These are phyloP conservation scores for Neocucurbitaria cava DNA, from an alignment of 2,329 filamentous ascomycete species.

Conservation along the genomic window DNA sequence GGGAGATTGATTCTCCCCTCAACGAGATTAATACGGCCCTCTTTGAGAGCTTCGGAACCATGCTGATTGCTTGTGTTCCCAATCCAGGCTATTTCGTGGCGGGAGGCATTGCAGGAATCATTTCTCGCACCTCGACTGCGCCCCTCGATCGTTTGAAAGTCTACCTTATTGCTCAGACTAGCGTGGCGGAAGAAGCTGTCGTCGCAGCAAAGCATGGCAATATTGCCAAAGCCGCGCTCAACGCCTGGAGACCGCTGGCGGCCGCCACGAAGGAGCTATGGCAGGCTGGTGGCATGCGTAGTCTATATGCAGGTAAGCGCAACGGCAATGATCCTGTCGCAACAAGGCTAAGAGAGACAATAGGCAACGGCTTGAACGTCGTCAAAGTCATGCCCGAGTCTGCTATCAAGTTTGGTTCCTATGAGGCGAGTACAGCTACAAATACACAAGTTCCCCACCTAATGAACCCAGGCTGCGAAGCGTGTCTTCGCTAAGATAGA, in stretches of 20 bases:
- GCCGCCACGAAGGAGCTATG: slow-evolving; percentile 81
- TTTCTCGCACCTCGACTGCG: slow-evolving; percentile 93
- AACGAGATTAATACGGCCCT: slow-evolving; percentile 35
- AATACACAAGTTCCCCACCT: slow-evolving; percentile 7
- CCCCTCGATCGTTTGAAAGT: slow-evolving; percentile 97
- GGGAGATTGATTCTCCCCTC: slow-evolving; percentile 32
- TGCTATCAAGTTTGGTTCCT: slow-evolving; percentile 97
- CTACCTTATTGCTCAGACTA: slow-evolving; percentile 92
- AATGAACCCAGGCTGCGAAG: slow-evolving; percentile 72
- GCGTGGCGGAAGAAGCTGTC: slow-evolving; percentile 64
- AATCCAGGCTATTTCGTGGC: slow-evolving; percentile 98
- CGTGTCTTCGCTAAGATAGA: slow-evolving; percentile 83
- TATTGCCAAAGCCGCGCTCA: slow-evolving; percentile 68
- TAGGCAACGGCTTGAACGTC: slow-evolving; percentile 95
- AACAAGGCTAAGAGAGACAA: slow-evolving; percentile 17
- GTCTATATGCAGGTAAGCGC: slow-evolving; percentile 85
- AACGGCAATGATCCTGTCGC: background rate
- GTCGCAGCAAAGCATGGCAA: slow-evolving; percentile 74
- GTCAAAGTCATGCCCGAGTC: slow-evolving; percentile 99
- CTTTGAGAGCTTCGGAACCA: slow-evolving; percentile 48
- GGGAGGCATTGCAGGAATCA: slow-evolving; percentile 90
- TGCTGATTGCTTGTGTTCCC: slow-evolving; percentile 69
- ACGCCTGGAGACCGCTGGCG: slow-evolving; percentile 72
- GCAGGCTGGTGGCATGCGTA: slow-evolving; percentile 82
- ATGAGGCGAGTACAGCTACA: slow-evolving; percentile 66